Conservation (phyloP, 2,329 filamentous ascomycete genomes). For the Remersonia thermophila region DNA sequence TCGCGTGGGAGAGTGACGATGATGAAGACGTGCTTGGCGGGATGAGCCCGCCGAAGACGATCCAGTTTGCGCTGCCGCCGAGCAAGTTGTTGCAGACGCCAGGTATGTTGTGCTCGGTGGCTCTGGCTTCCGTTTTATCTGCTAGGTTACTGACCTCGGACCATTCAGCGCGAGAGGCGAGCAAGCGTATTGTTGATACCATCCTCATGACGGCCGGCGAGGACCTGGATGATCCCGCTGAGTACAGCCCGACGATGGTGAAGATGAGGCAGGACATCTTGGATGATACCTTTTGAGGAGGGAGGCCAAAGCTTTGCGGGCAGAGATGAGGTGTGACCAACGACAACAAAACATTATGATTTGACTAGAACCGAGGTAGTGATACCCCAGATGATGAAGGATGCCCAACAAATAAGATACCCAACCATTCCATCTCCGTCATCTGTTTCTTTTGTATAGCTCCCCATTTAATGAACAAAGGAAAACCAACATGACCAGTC, state of each 20-base stretch:
- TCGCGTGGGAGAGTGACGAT: conserved; percentile 64
- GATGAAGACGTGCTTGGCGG: conserved; percentile 52
- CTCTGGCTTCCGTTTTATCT: too few relatives aligned
- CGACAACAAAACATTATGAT: neutral
- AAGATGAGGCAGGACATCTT: conserved; percentile 51
- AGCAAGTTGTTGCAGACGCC: conserved; percentile 71
- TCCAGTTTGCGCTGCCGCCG: conserved; percentile 70
- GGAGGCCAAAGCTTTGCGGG: neutral
- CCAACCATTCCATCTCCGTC: too few relatives aligned
- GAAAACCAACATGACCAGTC: neutral
- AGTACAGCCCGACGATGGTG: conserved; percentile 53
- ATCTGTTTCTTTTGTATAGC: too few relatives aligned
- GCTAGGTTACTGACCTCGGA: conserved; percentile 9
- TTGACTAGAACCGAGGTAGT: neutral
- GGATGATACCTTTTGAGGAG: conserved; percentile 51
- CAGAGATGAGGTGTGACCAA: neutral
- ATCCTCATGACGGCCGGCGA: conserved; percentile 65
- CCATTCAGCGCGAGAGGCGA: conserved; percentile 58
- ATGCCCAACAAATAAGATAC: neutral
- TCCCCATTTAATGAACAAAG: too few relatives aligned
- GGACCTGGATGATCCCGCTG: conserved; percentile 39
- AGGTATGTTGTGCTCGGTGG: conserved; percentile 40
- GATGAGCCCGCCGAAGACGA: conserved; percentile 86
- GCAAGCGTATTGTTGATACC: conserved; percentile 69
- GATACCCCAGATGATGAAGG: neutral